These are phyloP conservation scores for Syncephalastrum sp. DNA, from an alignment of 371 early-diverging fungal genomes.

Conservation along the genomic window DNA sequence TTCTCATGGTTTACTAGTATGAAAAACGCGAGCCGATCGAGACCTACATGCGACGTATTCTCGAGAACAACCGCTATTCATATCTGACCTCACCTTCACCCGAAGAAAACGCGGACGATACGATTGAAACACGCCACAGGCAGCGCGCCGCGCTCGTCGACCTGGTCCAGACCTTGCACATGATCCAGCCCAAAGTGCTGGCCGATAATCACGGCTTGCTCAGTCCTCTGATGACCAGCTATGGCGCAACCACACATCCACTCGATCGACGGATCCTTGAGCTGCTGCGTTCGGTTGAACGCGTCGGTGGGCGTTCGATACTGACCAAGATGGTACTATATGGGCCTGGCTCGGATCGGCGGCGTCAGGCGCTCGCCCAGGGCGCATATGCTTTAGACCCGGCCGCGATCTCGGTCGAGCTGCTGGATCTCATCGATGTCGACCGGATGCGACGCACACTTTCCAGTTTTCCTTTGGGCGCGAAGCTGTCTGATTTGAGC, in stretches of 20 bases:
- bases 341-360: slow-evolving; percentile 56
- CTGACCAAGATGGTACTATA: slow-evolving; percentile 51
- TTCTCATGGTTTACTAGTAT: slow-evolving; percentile 16
- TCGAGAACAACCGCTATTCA: slow-evolving; percentile 39
- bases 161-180: slow-evolving; percentile 47
- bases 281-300: slow-evolving; percentile 47
- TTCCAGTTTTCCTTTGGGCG: slow-evolving; percentile 53
- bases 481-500: slow-evolving; percentile 14
- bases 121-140: slow-evolving; percentile 13
- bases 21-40: slow-evolving; percentile 37
- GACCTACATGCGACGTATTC: slow-evolving; percentile 39
- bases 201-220: slow-evolving; percentile 48
- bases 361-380: slow-evolving; percentile 42
- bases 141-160: slow-evolving; percentile 48
- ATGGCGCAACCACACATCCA: slow-evolving; percentile 52
- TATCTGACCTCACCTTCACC: slow-evolving; percentile 26
- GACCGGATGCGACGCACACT: slow-evolving; percentile 64
- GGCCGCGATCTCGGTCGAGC: slow-evolving; percentile 47
- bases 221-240: slow-evolving; percentile 52
- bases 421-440: slow-evolving; percentile 65
- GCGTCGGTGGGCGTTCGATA: slow-evolving; percentile 45
- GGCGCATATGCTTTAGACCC: slow-evolving; percentile 35
- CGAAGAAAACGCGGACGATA: slow-evolving; percentile 8
- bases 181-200: slow-evolving; percentile 41
- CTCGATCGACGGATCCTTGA: slow-evolving; percentile 53